Conservation (phyloP, 345 rosid genomes). For the Lepidium sativum region DNA sequence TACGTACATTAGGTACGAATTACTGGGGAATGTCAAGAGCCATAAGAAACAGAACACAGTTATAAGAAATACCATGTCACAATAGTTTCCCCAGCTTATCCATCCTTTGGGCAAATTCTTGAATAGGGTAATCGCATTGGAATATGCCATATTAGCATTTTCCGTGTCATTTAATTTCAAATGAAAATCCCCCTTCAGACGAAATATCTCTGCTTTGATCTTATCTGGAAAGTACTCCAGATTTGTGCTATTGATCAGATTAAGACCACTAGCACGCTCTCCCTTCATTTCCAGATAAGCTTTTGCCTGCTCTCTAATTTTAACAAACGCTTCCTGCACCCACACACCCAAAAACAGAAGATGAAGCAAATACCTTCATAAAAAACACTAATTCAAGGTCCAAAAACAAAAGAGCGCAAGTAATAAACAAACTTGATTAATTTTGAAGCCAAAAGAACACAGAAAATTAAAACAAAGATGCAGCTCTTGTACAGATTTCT, state of each 20-base stretch:
- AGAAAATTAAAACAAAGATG: background rate
- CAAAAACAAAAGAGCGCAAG: background rate
- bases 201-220: conserved; percentile 82
- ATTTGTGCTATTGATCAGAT: conserved; percentile 83
- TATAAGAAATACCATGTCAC: conserved; percentile 67
- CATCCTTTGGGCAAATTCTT: conserved; percentile 95
- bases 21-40: background rate
- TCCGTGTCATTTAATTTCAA: conserved; percentile 73
- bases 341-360: conserved; percentile 23
- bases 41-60: background rate
- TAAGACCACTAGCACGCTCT: conserved; percentile 80
- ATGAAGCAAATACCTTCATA: conserved; percentile 6
- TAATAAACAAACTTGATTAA: background rate
- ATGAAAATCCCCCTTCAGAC: conserved; percentile 86
- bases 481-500: background rate
- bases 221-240: conserved; percentile 85
- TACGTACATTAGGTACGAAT: conserved; percentile 1
- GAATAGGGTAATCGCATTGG: conserved; percentile 75
- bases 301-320: conserved; percentile 97
- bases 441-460: background rate
- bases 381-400: conserved; percentile 3
- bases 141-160: conserved; percentile 73
- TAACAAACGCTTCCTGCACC: conserved; percentile 92
- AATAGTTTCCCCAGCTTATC: conserved; percentile 99
- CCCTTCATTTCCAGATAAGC: conserved; percentile 90